Conservation (phyloP, 2,329 filamentous ascomycete species). For the Hypomyces rosellus region DNA sequence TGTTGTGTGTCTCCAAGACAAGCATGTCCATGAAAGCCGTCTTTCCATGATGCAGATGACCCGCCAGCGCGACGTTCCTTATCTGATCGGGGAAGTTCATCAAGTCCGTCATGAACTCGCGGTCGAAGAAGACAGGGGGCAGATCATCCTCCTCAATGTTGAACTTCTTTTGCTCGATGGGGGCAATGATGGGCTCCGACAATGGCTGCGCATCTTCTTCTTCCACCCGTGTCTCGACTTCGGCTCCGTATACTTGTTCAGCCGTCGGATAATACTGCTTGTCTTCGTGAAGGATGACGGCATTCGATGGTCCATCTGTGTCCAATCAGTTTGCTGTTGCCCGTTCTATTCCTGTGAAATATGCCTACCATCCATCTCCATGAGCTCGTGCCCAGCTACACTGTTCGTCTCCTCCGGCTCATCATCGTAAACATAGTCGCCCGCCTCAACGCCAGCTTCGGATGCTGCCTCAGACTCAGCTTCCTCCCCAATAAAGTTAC, state of each 20-base stretch:
- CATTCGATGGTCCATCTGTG: constrained; percentile 79
- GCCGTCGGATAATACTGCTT: constrained; percentile 99
- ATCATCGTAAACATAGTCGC: constrained; percentile 77
- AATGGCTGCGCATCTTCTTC: constrained; percentile 96
- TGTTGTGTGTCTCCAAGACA: constrained; percentile 89
- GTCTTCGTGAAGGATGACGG: constrained; percentile 96
- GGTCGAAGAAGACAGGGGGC: constrained; percentile 79
- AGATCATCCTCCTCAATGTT: constrained; percentile 87
- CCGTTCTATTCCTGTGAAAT: too few species aligned
- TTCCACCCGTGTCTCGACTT: constrained; percentile 92
- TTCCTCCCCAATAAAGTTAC: constrained; percentile 96
- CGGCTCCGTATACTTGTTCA: constrained; percentile 86
- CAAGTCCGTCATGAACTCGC: constrained; percentile 88
- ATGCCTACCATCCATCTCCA: constrained; percentile 77
- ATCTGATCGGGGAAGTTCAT: constrained; percentile 96
- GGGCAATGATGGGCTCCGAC: constrained; percentile 86
- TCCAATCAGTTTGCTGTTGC: not conserved
- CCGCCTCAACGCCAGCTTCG: constrained; percentile 65
- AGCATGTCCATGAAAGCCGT: constrained; percentile 98
- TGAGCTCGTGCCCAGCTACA: constrained; percentile 70
- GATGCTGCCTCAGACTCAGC: constrained; percentile 80
- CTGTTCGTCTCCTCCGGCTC: constrained; percentile 58
- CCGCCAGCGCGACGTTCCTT: constrained; percentile 84
- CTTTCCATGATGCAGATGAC: constrained; percentile 95
- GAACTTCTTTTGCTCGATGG: constrained; percentile 93